Conservation (phyloP, 2,329 filamentous ascomycete species). For the Canariomyces notabilis region DNA sequence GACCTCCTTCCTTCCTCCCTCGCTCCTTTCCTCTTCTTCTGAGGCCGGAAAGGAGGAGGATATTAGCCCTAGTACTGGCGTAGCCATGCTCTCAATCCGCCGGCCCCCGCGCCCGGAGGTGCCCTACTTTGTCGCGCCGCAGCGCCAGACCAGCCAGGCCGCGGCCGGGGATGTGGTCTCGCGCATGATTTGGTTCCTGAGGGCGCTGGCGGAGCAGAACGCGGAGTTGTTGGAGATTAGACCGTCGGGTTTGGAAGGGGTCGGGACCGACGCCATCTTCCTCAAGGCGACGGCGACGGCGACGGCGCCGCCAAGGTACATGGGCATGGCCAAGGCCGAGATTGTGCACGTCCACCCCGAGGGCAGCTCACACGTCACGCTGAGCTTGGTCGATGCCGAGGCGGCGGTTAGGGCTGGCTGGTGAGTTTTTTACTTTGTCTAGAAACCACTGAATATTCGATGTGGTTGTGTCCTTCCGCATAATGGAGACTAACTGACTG, state of each 20-base stretch:
- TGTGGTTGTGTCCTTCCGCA: not conserved
- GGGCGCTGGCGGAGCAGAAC: constrained; percentile 25
- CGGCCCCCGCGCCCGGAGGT: constrained; percentile 29
- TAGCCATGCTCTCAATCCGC: constrained; percentile 17
- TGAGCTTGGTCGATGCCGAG: constrained; percentile 36
- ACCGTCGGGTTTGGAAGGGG: constrained; percentile 32
- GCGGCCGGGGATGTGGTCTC: constrained; percentile 14
- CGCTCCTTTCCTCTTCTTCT: constrained; percentile 25
- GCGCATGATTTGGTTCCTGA: constrained; percentile 28
- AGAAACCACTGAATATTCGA: not conserved
- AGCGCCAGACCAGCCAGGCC: constrained; percentile 33
- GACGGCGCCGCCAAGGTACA: constrained; percentile 13
- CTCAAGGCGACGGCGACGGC: constrained; percentile 5
- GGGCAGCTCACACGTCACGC: constrained; percentile 35
- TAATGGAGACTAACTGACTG: not conserved
- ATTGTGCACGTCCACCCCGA: constrained; percentile 37
- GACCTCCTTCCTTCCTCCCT: constrained; percentile 24
- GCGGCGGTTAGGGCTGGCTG: constrained; percentile 32
- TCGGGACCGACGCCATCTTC: constrained; percentile 29
- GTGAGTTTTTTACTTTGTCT: constrained; percentile 1
- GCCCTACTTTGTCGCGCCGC: constrained; percentile 34
- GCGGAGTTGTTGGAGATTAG: constrained; percentile 24
- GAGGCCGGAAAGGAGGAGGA: not conserved
- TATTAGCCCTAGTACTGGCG: not conserved
- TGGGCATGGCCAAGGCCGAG: constrained; percentile 28